A percentile compares a stretch with the other conserved stretches of the same genome.
Evolutionary conservation across 441 rosid genomes (phyloP).

Genomic region (Bruguiera hainesii): DNA sequence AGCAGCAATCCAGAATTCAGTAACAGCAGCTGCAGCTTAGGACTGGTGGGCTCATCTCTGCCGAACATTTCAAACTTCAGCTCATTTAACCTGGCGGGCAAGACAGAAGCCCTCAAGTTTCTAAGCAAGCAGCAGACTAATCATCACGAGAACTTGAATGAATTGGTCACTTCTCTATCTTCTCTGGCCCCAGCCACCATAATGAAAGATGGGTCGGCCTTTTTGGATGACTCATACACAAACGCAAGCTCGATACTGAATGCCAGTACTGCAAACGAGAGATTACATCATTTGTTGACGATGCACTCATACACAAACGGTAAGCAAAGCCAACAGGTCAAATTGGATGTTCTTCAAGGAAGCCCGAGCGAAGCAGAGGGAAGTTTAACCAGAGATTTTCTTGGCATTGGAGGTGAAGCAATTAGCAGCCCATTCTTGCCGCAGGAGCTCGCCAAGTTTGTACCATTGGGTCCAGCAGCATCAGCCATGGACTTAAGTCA

Average conservation of each 20-base stretch:
- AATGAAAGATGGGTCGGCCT: constrained; percentile 12
- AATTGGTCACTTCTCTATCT: constrained; percentile 24
- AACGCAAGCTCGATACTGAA: constrained; percentile 16
- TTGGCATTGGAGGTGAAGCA: constrained; percentile 47
- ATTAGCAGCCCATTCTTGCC: constrained; percentile 29
- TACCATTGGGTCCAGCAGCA: constrained; percentile 21
- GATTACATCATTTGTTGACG: constrained; percentile 9
- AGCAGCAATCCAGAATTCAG: constrained; percentile 28
- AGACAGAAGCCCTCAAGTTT: constrained; percentile 17
- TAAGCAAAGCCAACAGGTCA: constrained; percentile 4
- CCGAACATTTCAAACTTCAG: constrained; percentile 12
- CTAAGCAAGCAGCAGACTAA: constrained; percentile 19
- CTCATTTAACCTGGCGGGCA: constrained; percentile 12
- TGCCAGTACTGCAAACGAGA: constrained; percentile 4
- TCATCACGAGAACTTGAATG: constrained; percentile 19
- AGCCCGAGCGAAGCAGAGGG: constrained; percentile 23
- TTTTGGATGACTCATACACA: constrained; percentile 17
- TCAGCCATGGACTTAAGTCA: constrained; percentile 25
- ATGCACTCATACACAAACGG: constrained; percentile 6
- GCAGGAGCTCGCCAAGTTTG: constrained; percentile 41
- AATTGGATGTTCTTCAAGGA: neutral
- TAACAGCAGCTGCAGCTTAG: constrained; percentile 4
- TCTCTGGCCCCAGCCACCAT: constrained; percentile 12
- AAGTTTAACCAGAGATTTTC: constrained; percentile 50
- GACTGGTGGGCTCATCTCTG: constrained; percentile 26